These are phyloP conservation scores for Arthrobotrys conoides DNA, from an alignment of 2,329 filamentous ascomycete species.

Conservation along the genomic window DNA sequence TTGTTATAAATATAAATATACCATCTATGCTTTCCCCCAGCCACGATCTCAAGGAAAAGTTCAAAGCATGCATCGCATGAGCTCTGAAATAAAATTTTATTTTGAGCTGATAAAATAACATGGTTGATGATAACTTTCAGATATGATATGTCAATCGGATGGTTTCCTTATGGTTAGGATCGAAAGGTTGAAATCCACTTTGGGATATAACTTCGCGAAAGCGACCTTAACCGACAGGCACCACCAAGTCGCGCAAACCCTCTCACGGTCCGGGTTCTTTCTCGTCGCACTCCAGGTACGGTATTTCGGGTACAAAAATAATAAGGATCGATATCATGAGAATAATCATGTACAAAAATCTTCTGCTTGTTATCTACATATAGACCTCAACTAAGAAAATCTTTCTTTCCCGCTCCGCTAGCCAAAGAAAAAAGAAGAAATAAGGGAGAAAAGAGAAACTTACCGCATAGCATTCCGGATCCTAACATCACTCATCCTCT, in stretches of 20 bases:
- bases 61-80: neutral
- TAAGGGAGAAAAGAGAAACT: neutral
- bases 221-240: slow-evolving; percentile 18
- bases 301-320: neutral
- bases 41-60: neutral
- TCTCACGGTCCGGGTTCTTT: slow-evolving; percentile 20
- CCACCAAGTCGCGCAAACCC: slow-evolving; percentile 40
- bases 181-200: neutral
- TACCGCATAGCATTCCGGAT: slow-evolving; percentile 70
- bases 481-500: slow-evolving; percentile 75
- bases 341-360: neutral
- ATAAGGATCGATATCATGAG: neutral
- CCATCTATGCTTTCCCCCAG: neutral
- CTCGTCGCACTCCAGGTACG: neutral
- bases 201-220: slow-evolving; percentile 7
- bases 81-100: slow-evolving; percentile 7
- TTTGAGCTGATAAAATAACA: slow-evolving; percentile 1
- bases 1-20: neutral
- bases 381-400: neutral
- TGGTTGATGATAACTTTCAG: neutral
- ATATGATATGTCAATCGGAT: slow-evolving; percentile 14
- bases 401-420: neutral
- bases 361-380: slow-evolving; percentile 6
- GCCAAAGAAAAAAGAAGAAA: neutral
- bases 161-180: slow-evolving; percentile 14